Base-by-base conservation (phyloP, 2,329 filamentous ascomycete species). In the Alternaria tenuissima region DNA sequence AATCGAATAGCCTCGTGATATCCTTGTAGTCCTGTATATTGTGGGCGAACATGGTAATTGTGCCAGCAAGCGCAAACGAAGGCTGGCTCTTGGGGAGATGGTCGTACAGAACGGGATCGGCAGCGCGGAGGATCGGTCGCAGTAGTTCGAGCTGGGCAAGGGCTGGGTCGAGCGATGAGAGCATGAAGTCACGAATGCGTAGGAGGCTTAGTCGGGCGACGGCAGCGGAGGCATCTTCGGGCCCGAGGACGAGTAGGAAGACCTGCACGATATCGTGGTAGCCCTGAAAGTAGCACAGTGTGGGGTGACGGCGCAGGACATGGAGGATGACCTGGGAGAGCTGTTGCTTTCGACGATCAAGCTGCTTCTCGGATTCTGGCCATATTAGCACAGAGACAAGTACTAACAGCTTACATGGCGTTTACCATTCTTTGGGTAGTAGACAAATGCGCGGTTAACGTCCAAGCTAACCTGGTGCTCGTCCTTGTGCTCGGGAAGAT, bases 231-330 rank as follows among this genome's bases (percentile, higher is more conserved):
- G 91, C 89, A 55, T 83, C 76, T 22, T 83, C 73, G 9, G 87
- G 81, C 0, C 90, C 89, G 4, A 99, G 84, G 11, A 97, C 94
- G 14, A 99, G 86, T 41, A 98, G 86, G 61, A 99, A 86, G 24
- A 99, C 95, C 80, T 99, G 96, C 70, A 92, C 95, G 73, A 99
- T 98, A 81, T 99, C 95, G 79, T 99, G 95, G 78, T 96, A 99
- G 76, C 95, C 95, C 81, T 99, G 95, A 79, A 99, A 99, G 81
- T 99, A 99, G 82, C 89, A 93, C 36, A 99, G 87, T 76, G 90
- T 89, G 16, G 94, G 93, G 71, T 96, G 86, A 34, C 87, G 87
- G 54, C 96, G 90, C 46, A 99, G 86, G 14, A 96, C 88, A 65
- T 91, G 86, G 52, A 87, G 87, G 71, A 99, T 98, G 52, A 99